A percentile compares a stretch with the other conserved stretches of the same genome.
Conservation (phyloP, 495 filamentous ascomycete genomes). For the Talaromyces borbonicus region DNA sequence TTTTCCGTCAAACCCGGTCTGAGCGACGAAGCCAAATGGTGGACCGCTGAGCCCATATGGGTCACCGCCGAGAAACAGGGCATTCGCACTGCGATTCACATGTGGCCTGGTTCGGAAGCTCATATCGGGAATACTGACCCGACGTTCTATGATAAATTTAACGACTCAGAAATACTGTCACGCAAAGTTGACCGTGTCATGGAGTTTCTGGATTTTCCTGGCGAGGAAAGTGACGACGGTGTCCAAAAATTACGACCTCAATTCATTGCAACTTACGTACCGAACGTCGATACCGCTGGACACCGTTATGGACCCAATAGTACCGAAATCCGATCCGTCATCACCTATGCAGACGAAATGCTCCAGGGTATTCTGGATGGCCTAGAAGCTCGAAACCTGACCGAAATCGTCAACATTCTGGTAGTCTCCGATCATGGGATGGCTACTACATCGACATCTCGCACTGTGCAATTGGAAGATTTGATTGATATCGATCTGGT, state of each 20-base stretch:
- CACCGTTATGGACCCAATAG: slow-evolving; percentile 89
- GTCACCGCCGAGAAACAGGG: slow-evolving; percentile 74
- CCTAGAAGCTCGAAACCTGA: slow-evolving; percentile 72
- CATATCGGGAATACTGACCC: slow-evolving; percentile 56
- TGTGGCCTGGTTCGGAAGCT: slow-evolving; percentile 97
- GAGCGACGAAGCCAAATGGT: slow-evolving; percentile 81
- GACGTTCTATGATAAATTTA: slow-evolving; percentile 71
- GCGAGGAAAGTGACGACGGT: slow-evolving; percentile 39
- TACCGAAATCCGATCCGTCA: slow-evolving; percentile 71
- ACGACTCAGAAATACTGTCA: slow-evolving; percentile 60
- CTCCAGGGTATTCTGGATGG: slow-evolving; percentile 65
- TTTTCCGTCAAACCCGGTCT: slow-evolving; percentile 55
- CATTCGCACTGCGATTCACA: slow-evolving; percentile 74
- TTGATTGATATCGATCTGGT: slow-evolving; percentile 64
- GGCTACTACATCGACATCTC: slow-evolving; percentile 74
- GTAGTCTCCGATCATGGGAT: slow-evolving; percentile 98
- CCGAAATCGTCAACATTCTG: slow-evolving; percentile 85
- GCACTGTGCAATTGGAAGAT: slow-evolving; percentile 92
- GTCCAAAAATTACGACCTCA: slow-evolving; percentile 52
- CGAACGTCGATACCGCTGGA: slow-evolving; percentile 77
- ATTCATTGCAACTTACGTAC: slow-evolving; percentile 88
- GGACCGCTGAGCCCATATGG: slow-evolving; percentile 90
- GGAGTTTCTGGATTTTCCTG: slow-evolving; percentile 71
- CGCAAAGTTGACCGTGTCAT: slow-evolving; percentile 71
- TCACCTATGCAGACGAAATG: slow-evolving; percentile 68